Evolutionary conservation across 225 moss, liverwort and hornwort genomes (phyloP), one percentile per base, ranked within the genome.

Genomic region (Marchantia paleacea): DNA sequence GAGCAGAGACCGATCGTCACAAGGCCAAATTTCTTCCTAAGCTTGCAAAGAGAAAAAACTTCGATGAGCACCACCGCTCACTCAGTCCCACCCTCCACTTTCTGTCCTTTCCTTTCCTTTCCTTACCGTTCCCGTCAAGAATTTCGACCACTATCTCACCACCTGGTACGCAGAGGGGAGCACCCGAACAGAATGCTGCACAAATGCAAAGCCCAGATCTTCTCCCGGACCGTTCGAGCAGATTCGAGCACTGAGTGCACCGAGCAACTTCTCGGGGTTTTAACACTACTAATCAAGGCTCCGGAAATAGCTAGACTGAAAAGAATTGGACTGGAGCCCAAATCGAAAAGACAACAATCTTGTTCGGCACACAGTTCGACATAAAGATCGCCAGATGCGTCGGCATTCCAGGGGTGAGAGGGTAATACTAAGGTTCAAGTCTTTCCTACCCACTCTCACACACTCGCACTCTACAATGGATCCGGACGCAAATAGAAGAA

Each of bases 1-100:
- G 73, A 73, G 72, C 57, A 24, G 24, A 79, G 70, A 71, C 69
- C 50, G 60, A 71, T 61, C 62, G 73, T 80, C 72, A 72, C 80
- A 28, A 51, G 28, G 66, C 0, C 60, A 58, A 47, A 60, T 19
- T 58, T 31, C 10, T 75, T 75, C 39, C 52, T 9, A 13, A 7
- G 2, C 71, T 0, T 28, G 1, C 30, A 72, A 39, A 14, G 57
- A 57, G 57, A 57, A 57, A 39, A 5, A 2, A 39, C 39, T 39
- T 39, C 39, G 39, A 39, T 39, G 39, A 5, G 39, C 39, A 63
- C 24, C 62, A 19, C 62, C 62, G 19, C 62, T 7, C 24, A 19
- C 24, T 0, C 71, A 72, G 31, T 8, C 51, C n/a, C 6, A 12
- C 71, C 39, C 51, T 10, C 22, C 47, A 6, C 51, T 75, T 52